Percentiles rank a stretch among this genome's conserved stretches.
phyloP scores from a whole-genome alignment of 768 basidiomycete species.

The Melanogaster broomeanus region DNA sequence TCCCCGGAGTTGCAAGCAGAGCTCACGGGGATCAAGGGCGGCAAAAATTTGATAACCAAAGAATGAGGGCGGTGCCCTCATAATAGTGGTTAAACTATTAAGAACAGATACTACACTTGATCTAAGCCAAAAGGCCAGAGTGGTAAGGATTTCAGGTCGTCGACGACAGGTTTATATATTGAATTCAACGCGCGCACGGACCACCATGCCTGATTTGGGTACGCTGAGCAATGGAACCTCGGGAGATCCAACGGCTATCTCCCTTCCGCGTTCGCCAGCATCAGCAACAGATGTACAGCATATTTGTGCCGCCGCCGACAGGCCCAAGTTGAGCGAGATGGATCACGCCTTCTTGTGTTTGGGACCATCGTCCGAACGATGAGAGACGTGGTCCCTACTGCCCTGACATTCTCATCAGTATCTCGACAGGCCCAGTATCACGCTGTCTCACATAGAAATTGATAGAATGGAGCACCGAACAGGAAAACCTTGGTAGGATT shows the following conservation, averaged over 20 bases:
- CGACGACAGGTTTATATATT: too few species aligned
- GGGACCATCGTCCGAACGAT: conserved; percentile 7
- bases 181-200: too few species aligned
- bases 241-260: too few species aligned
- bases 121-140: conserved; percentile 59
- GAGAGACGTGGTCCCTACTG: neutral
- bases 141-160: conserved; percentile 6
- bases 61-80: conserved; percentile 53
- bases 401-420: neutral
- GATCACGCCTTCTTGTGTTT: neutral
- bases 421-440: neutral
- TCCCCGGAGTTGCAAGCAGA: conserved; percentile 45
- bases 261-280: too few species aligned
- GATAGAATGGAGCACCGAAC: too few species aligned
- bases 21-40: conserved; percentile 30
- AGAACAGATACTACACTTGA: conserved; percentile 53
- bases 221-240: too few species aligned
- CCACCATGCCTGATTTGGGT: too few species aligned
- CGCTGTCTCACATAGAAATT: conserved; percentile 25
- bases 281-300: too few species aligned
- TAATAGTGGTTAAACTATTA: conserved; percentile 62
- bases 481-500: too few species aligned
- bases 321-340: too few species aligned
- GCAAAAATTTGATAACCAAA: conserved; percentile 52
- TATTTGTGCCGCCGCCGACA: too few species aligned